Conservation (phyloP, 371 early-diverging fungal species). For the Lichtheimia corymbifera region DNA sequence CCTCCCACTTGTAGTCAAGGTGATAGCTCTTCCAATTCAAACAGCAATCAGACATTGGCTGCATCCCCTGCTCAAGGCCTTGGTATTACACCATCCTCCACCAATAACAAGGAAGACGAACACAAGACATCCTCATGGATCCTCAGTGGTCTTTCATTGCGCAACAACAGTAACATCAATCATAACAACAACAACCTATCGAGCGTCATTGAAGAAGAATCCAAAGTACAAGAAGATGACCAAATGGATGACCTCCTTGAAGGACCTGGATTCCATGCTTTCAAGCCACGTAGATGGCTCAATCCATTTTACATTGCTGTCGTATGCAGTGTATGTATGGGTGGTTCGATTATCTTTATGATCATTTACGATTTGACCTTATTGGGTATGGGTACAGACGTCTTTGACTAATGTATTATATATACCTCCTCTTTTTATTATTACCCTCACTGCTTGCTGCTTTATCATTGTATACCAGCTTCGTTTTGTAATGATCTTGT, state of each 20-base stretch:
- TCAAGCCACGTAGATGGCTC: slow-evolving; percentile 23
- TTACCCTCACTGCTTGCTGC: neutral
- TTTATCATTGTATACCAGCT: neutral
- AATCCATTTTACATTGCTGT: slow-evolving; percentile 44
- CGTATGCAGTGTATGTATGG: slow-evolving; percentile 20
- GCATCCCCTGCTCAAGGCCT: slow-evolving; percentile 17
- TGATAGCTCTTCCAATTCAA: neutral
- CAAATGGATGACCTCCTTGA: neutral
- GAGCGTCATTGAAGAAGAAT: neutral
- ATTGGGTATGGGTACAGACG: slow-evolving; percentile 33
- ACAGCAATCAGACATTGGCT: neutral
- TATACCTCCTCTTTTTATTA: slow-evolving; percentile 1
- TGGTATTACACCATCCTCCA: slow-evolving; percentile 14
- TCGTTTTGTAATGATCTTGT: too few species aligned
- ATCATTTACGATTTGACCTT: slow-evolving; percentile 39
- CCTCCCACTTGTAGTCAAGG: neutral
- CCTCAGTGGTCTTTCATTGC: slow-evolving; percentile 1
- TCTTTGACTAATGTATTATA: slow-evolving; percentile 18
- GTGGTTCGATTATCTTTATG: slow-evolving; percentile 34
- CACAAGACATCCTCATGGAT: slow-evolving; percentile 3
- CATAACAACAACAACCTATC: neutral
- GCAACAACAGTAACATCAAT: slow-evolving; percentile 2
- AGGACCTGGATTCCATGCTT: slow-evolving; percentile 29
- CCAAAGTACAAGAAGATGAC: neutral
- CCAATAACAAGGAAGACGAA: neutral